Base-by-base conservation (phyloP, 371 early-diverging fungal species). In the Rhizopus delemar region DNA sequence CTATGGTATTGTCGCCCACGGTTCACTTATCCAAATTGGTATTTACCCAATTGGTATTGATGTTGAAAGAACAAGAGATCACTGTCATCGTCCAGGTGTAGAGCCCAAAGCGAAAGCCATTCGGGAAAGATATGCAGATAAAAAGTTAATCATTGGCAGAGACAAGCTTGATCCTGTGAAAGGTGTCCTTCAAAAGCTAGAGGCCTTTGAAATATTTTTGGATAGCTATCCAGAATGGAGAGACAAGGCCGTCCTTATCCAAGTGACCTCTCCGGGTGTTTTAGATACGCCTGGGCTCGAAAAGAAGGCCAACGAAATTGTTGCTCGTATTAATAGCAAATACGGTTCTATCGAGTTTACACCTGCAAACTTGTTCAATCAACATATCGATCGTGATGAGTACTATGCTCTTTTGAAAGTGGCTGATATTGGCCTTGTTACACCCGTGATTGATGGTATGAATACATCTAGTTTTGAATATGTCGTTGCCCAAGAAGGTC, bases 41-140 rank as follows among this genome's bases (percentile, higher is more conserved):
- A 95, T 97, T 5, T 96, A 97, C 74, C 97, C 99, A 0, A 98
- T 99, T 63, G 99, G 99, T 2, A 95, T 99, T 53, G 99, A 99
- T 73, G 82, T 75, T 12, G 80, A 76, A 53, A 52, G 75, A 38
- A 80, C 79, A 6, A 69, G 80, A 33, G 64, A 56, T 12, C 60
- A 70, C 46, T 70, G 62, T 57, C 78, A 69, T 53, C 59, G 73
- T 6, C 75, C 77, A 22, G 82, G 80, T 7, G 92, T 94, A 5
- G 60, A 68, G 31, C 82, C 85, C 8, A 93, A 90, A 74, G 85
- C 94, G 34, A 80, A 85, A 29, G 81, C 90, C 38, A 81, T 97
- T 22, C 82, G 80, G 43, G 90, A 94, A 64, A 80, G 92, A 45
- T 99, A 97, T 68, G 84, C 88, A n/a, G 94, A 87, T 4, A 99